Evolutionary conservation across 352 stramenopile species (phyloP), one percentile per base, ranked within the genome.

Genomic region (Pythium chondricola): DNA sequence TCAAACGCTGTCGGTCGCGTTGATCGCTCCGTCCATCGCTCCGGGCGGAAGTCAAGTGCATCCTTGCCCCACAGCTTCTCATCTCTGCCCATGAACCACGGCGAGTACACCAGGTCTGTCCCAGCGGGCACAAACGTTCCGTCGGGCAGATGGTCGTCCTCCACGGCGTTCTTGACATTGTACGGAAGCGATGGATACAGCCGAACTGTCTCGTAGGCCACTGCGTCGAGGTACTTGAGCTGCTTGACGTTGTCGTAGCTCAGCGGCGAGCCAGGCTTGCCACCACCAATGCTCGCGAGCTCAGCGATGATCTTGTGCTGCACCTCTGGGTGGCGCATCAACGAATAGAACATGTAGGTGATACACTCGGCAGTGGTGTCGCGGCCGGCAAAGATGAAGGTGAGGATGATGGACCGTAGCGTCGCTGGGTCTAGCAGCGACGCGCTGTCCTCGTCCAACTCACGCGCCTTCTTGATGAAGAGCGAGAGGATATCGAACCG

Each of bases 321-420:
- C 11, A 80, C 64, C 18, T 58, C 40, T 11, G 77, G 75, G 41
- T 90, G 49, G 18, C 48, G 77, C 2, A 78, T 67, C 4, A 95
- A 61, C 10, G 56, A 55, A 48, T 95, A 93, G 36, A 93, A 79
- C 24, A 63, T 63, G 63, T 91, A 95, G 2, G 80, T 85, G 31
- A 95, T 60, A 41, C 69, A 78, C 37, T 84, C 69, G 3, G 74
- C 62, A 0, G 78, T 92, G 7, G 82, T 95, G 49, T 93, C 85
- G 46, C 83, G 85, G 14, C 83, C 85, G n/a, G 72, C 85, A 44
- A 94, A 87, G 18, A 94, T 66, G 26, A 94, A 86, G 8, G 80
- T 91, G 27, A 89, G 65, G 30, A 87, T 66, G 42, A 86, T 77
- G 24, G 82, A 83, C 6, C 69, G 61, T 8, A 93, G 59, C 6